A percentile compares a stretch with the other conserved stretches of the same genome.
phyloP scores from a whole-genome alignment of 78 protist species.

The Salpingoeca rosetta region DNA sequence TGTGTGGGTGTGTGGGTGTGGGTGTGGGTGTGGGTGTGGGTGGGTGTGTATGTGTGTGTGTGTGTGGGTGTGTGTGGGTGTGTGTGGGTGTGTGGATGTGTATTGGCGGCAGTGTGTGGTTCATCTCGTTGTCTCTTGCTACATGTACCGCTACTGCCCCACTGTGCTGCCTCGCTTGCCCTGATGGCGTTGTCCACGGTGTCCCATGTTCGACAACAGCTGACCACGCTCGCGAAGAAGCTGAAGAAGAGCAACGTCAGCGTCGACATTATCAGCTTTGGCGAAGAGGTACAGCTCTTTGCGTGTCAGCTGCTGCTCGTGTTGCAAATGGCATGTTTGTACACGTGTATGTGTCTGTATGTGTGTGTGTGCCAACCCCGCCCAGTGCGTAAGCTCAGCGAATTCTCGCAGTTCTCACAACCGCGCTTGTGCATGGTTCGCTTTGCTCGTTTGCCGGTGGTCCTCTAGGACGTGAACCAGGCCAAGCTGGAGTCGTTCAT shows the following conservation, averaged over 20 bases:
- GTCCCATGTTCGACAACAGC: too few species aligned
- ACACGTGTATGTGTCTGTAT: neutral
- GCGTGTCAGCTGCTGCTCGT: neutral
- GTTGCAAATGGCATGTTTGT: too few species aligned
- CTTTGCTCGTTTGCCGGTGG: neutral
- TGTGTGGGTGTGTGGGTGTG: too few species aligned
- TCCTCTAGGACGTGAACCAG: conserved; percentile 35
- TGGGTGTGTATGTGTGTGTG: too few species aligned
- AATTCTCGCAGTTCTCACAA: neutral
- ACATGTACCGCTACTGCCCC: too few species aligned
- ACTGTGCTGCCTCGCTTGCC: too few species aligned
- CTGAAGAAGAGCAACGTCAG: conserved; percentile 79
- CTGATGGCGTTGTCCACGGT: too few species aligned
- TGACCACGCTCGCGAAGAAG: conserved; percentile 64
- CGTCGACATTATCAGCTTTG: conserved; percentile 81
- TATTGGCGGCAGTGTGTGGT: too few species aligned
- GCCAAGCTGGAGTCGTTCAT: conserved; percentile 74
- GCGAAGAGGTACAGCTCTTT: conserved; percentile 46
- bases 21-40: too few species aligned
- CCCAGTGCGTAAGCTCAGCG: neutral
- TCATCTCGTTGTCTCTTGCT: too few species aligned
- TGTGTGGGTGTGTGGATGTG: too few species aligned
- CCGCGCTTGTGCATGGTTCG: neutral
- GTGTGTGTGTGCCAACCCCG: neutral
- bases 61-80: too few species aligned